phyloP scores from a whole-genome alignment of 768 basidiomycete genomes.

The Termitomyces sp. region DNA sequence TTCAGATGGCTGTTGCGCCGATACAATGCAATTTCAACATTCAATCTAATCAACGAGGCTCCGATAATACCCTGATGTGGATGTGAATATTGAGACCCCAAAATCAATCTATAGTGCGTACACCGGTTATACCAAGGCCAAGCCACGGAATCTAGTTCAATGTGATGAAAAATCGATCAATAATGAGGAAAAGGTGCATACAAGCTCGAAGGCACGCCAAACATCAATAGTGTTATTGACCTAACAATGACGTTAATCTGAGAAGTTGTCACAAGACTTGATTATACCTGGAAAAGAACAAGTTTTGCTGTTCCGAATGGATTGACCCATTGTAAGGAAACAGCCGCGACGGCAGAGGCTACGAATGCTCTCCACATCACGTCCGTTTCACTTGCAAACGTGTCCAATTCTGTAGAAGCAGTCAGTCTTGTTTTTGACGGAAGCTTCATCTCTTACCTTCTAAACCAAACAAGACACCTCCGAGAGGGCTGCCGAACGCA shows the following conservation, averaged over 20 bases:
- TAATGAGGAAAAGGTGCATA: conserved; percentile 22
- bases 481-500: conserved; percentile 84
- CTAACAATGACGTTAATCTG: conserved; percentile 22
- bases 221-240: conserved; percentile 56
- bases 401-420: conserved; percentile 49
- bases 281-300: conserved; percentile 67
- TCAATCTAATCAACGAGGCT: conserved; percentile 61
- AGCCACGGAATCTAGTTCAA: conserved; percentile 64
- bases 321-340: conserved; percentile 79
- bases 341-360: conserved; percentile 82
- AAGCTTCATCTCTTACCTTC: conserved; percentile 42
- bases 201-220: conserved; percentile 74
- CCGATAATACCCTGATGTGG: conserved; percentile 58
- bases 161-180: background rate
- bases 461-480: conserved; percentile 82
- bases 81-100: background rate
- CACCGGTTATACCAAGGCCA: conserved; percentile 58
- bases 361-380: conserved; percentile 89
- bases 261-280: background rate
- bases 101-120: conserved; percentile 27
- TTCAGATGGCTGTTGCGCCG: conserved; percentile 50
- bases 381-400: conserved; percentile 68
- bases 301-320: conserved; percentile 85
- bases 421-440: background rate
- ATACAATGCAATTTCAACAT: conserved; percentile 61